Conservation (phyloP, 371 early-diverging fungal species). For the Apophysomyces variabilis region DNA sequence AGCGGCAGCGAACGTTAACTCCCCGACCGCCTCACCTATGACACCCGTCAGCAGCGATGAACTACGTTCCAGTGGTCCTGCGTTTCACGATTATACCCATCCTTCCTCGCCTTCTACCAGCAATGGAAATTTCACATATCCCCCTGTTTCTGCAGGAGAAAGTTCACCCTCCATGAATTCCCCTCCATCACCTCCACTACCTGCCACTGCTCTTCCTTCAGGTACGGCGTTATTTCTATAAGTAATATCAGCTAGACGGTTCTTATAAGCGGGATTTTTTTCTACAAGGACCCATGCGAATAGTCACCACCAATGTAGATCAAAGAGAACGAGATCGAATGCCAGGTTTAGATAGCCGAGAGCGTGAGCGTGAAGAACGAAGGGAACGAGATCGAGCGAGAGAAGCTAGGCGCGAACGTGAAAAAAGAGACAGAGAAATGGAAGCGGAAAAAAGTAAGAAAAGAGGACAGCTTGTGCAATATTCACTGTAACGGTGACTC, state of each 20-base stretch:
- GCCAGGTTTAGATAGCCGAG: not conserved
- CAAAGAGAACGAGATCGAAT: not conserved
- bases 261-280: not conserved
- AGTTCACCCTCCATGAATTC: not conserved
- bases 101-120: conserved; percentile 26
- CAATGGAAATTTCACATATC: conserved; percentile 1
- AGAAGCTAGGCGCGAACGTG: conserved; percentile 42
- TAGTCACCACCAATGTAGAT: not conserved
- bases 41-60: not conserved
- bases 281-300: not conserved
- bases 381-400: conserved; percentile 39
- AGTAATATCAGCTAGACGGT: not conserved
- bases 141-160: conserved; percentile 11
- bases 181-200: not conserved
- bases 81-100: conserved; percentile 1
- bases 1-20: not conserved
- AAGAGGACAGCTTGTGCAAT: not conserved
- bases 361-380: conserved; percentile 33
- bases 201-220: not conserved
- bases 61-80: not conserved
- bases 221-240: not conserved
- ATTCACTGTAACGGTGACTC: not conserved
- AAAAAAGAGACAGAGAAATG: conserved; percentile 43
- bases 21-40: conserved; percentile 1
- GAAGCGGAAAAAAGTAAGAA: conserved; percentile 35